Evolutionary conservation across 2,329 filamentous ascomycete species (phyloP).

Genomic region (Diplodia scrobiculata): DNA sequence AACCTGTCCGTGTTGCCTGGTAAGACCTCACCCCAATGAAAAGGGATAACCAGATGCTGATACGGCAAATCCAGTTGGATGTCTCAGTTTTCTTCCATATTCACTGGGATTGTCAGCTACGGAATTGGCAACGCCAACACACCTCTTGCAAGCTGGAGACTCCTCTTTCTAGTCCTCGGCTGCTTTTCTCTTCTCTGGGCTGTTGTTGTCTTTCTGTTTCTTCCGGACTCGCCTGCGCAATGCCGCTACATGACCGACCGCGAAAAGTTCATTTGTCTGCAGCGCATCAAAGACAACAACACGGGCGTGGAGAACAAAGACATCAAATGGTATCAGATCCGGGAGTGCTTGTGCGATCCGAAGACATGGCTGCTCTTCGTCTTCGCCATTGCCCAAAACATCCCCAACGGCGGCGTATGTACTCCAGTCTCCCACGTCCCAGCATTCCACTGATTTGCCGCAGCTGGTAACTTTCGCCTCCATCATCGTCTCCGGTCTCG

Average conservation of each 20-base stretch:
- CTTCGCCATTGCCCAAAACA: slow-evolving; percentile 42
- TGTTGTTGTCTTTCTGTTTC: slow-evolving; percentile 29
- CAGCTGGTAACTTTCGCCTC: slow-evolving; percentile 43
- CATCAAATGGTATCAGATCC: slow-evolving; percentile 39
- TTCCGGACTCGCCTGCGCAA: slow-evolving; percentile 34
- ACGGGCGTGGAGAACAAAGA: slow-evolving; percentile 32
- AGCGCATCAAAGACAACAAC: slow-evolving; percentile 22
- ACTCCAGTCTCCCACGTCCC: not conserved
- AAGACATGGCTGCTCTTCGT: slow-evolving; percentile 42
- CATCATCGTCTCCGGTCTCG: slow-evolving; percentile 46
- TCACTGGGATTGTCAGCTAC: slow-evolving; percentile 18
- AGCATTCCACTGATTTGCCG: not conserved
- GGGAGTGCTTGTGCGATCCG: slow-evolving; percentile 41
- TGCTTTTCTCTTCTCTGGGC: slow-evolving; percentile 31
- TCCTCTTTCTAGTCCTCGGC: slow-evolving; percentile 29
- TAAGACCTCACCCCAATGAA: not conserved
- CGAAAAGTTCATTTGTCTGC: slow-evolving; percentile 20
- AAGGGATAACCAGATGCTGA: not conserved
- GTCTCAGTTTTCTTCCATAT: slow-evolving; percentile 20
- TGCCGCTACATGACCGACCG: slow-evolving; percentile 31
- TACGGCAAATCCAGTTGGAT: not conserved
- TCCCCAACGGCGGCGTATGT: slow-evolving; percentile 46
- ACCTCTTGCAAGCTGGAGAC: slow-evolving; percentile 27
- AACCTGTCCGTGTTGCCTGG: slow-evolving; percentile 11
- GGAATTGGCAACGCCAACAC: slow-evolving; percentile 16